Evolutionary conservation across 2,329 filamentous ascomycete species (phyloP).

Genomic region (Sporothrix variecibatus): DNA sequence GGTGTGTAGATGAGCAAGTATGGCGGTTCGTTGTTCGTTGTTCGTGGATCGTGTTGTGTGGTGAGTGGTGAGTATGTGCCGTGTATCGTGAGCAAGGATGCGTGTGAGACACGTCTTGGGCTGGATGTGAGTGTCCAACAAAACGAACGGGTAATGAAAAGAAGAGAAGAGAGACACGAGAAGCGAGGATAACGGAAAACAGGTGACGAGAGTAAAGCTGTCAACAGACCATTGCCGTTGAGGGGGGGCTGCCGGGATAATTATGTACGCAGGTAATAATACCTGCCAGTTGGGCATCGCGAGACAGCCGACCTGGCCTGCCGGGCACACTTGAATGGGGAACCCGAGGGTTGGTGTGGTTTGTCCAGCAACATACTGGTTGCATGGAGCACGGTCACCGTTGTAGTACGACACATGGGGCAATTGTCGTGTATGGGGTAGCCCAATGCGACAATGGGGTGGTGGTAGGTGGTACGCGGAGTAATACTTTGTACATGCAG

Average conservation of each 20-base stretch:
- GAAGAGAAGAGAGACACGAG: too few species aligned
- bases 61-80: not conserved
- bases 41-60: too few species aligned
- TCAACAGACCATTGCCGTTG: not conserved
- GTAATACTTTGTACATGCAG: too few species aligned
- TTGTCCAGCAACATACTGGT: not conserved
- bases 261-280: not conserved
- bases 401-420: not conserved
- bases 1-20: not conserved
- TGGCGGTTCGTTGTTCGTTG: not conserved
- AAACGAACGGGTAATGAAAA: not conserved
- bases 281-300: not conserved
- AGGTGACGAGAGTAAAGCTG: not conserved
- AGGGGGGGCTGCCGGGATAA: not conserved
- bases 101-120: not conserved
- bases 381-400: not conserved
- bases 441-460: not conserved
- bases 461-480: not conserved
- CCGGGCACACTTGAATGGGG: not conserved
- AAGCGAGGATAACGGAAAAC: not conserved
- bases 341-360: not conserved
- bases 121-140: not conserved
- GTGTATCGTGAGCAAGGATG: not conserved
- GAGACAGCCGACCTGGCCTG: not conserved
- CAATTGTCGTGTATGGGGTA: not conserved